A percentile compares a stretch with the other conserved stretches of the same genome.
Evolutionary conservation across 2,329 filamentous ascomycete species (phyloP).

Genomic region (Fusarium sp.): DNA sequence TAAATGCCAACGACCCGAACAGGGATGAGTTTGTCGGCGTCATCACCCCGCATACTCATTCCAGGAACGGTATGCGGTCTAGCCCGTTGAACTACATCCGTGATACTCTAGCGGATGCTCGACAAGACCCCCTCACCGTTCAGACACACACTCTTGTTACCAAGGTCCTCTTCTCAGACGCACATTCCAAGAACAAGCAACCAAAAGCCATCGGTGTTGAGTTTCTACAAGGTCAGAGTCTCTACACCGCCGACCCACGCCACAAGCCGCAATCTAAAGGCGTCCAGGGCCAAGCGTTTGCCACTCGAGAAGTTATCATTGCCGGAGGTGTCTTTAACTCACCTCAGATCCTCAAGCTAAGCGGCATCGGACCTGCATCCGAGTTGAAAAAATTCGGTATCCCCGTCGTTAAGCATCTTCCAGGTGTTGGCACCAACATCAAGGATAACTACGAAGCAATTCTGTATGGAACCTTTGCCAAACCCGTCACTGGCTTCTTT

Average conservation of each 20-base stretch:
- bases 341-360: neutral
- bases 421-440: neutral
- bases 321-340: neutral
- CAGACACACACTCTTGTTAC: neutral
- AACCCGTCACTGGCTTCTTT: neutral
- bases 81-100: neutral
- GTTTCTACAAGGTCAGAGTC: neutral
- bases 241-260: neutral
- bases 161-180: neutral
- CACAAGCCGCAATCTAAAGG: neutral
- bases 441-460: neutral
- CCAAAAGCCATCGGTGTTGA: neutral
- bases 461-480: neutral
- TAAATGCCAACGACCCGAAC: neutral
- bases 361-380: neutral
- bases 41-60: neutral
- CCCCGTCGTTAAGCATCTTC: neutral
- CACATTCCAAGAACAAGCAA: neutral
- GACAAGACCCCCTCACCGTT: neutral
- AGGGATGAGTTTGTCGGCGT: neutral
- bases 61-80: neutral
- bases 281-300: neutral
- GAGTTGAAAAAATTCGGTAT: neutral
- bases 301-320: neutral
- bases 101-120: neutral